phyloP scores from a whole-genome alignment of 371 early-diverging fungal genomes.

The Amoeboaphelidium occidentale region DNA sequence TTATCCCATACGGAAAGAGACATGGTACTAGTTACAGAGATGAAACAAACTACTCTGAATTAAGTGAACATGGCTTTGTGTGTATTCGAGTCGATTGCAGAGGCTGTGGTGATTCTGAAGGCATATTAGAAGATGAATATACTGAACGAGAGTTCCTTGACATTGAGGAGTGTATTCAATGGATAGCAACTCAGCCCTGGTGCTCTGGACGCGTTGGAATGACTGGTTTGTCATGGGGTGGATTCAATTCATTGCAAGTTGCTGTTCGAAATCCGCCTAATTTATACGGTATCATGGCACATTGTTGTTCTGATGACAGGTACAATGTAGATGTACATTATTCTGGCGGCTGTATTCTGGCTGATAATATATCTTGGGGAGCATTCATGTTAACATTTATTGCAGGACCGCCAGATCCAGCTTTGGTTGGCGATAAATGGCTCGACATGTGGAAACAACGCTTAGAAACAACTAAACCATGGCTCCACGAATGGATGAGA shows the following conservation, averaged over 20 bases:
- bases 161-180: not conserved
- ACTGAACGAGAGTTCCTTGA: not conserved
- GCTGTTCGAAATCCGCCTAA: not conserved
- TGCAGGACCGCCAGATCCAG: not conserved
- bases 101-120: not conserved
- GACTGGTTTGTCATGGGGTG: not conserved
- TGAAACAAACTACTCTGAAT: not conserved
- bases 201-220: not conserved
- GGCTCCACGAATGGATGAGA: not conserved
- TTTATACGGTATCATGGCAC: not conserved
- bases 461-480: not conserved
- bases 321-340: not conserved
- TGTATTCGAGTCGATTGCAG: not conserved
- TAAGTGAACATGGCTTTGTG: not conserved
- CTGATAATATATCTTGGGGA: not conserved
- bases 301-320: not conserved
- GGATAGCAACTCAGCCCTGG: not conserved
- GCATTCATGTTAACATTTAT: not conserved
- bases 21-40: not conserved
- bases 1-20: not conserved
- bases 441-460: not conserved
- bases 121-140: not conserved
- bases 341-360: not conserved
- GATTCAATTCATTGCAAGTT: not conserved
- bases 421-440: not conserved